phyloP scores from a whole-genome alignment of 352 stramenopile species.

The Pythium dissimile region DNA sequence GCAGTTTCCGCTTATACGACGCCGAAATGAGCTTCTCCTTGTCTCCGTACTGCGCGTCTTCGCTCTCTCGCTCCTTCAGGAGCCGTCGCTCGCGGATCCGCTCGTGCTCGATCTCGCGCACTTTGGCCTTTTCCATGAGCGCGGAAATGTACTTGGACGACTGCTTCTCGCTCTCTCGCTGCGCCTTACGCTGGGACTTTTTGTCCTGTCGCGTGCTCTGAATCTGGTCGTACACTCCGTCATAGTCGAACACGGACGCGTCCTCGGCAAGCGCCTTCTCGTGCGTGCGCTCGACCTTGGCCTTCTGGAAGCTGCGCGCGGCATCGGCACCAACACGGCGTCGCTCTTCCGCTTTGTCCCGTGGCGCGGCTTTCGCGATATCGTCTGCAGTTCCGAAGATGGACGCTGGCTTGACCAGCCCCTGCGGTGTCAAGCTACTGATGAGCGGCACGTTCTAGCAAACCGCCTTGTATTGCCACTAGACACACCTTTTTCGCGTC shows the following conservation, averaged over 20 bases:
- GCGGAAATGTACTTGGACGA: conserved; percentile 88
- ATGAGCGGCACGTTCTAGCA: too few species aligned
- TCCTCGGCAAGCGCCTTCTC: conserved; percentile 68
- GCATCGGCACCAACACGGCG: conserved; percentile 44
- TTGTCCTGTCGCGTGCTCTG: conserved; percentile 39
- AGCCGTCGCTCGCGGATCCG: conserved; percentile 83
- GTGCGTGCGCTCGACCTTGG: conserved; percentile 44
- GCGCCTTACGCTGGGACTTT: conserved; percentile 35
- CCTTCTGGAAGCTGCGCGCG: conserved; percentile 46
- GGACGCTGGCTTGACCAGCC: conserved; percentile 10
- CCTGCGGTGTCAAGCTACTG: background rate
- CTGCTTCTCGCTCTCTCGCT: conserved; percentile 61
- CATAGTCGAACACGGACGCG: conserved; percentile 88
- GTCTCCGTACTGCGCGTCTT: conserved; percentile 79
- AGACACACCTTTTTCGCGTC: conserved; percentile 34
- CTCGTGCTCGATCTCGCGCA: conserved; percentile 88
- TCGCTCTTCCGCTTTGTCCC: conserved; percentile 11
- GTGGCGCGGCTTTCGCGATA: background rate
- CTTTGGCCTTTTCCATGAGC: conserved; percentile 87
- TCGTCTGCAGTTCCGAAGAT: conserved; percentile 3
- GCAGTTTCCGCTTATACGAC: conserved; percentile 91
- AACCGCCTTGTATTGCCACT: too few species aligned
- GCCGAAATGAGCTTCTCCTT: conserved; percentile 91
- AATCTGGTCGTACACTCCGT: conserved; percentile 88
- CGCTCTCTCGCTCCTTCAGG: conserved; percentile 78